Evolutionary conservation across 805 yeast species (phyloP), one percentile per base, ranked within the genome.

Genomic region (Saccharomycopsis javanensis): DNA sequence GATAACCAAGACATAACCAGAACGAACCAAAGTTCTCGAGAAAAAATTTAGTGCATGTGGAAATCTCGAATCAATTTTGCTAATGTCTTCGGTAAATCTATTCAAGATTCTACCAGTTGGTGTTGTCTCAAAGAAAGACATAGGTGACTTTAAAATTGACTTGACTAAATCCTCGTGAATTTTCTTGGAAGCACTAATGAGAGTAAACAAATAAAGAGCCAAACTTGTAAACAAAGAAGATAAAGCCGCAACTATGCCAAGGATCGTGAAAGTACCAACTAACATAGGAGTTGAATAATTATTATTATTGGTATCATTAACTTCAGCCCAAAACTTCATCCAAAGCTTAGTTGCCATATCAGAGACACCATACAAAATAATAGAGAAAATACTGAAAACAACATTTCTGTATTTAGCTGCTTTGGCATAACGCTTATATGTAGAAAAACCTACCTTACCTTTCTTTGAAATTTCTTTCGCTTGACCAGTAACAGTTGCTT

Each of bases 41-140:
- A 82, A 77, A 34, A 75, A 72, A 23, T 74, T 68, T 63, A 83
- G 76, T 0, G 77, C 72, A 61, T 75, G 73, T n/a, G 87, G 86
- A 35, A 84, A 70, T 1, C 72, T 72, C 56, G 75, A 73, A 67
- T 84, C 89, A 57, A 83, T 72, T 31, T 75, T 75, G 60, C 75
- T 75, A 60, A 84, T 75, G 68, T 84, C 89, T 64, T 80, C 78
- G 25, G 86, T 77, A 68, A 88, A 88, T 63, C 96, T 74, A 70
- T 87, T 88, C 68, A 89, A 72, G 58, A 88, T 85, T 64, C 96
- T 77, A 3, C 96, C 96, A 71, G 86, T 75, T 4, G 96, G 96
- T 0, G 94, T 85, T 11, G 88, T 79, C 67, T 89, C 96, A 76
- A 88, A 82, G 65, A 82, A 89, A 11, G 83, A 72, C 91, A 88